A percentile compares a stretch with the other conserved stretches of the same genome.
phyloP scores from a whole-genome alignment of 1,284 basidiomycete species.

The Lentinula novae-zelandiae region DNA sequence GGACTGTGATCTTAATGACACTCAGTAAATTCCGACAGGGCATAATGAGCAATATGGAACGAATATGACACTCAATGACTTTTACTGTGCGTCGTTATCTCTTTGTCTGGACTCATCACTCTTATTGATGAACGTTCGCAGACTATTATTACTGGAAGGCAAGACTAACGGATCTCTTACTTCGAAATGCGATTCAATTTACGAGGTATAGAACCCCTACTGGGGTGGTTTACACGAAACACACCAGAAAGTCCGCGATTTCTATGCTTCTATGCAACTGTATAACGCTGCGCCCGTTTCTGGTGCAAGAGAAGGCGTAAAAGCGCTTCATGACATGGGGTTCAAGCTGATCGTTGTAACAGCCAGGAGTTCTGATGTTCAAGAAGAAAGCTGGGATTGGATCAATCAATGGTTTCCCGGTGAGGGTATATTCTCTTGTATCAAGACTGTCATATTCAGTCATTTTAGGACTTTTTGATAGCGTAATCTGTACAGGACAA shows the following conservation, averaged over 20 bases:
- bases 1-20: neutral
- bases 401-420: constrained; percentile 63
- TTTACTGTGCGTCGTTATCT: constrained; percentile 49
- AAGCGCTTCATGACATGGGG: constrained; percentile 57
- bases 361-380: constrained; percentile 56
- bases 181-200: constrained; percentile 1
- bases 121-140: constrained; percentile 16
- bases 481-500: constrained; percentile 73
- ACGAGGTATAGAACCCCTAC: constrained; percentile 46
- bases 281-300: constrained; percentile 52
- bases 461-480: constrained; percentile 52
- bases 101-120: neutral
- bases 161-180: neutral
- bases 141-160: constrained; percentile 72
- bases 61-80: constrained; percentile 43
- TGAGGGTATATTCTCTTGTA: constrained; percentile 18
- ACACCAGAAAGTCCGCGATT: constrained; percentile 55
- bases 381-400: constrained; percentile 67
- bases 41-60: constrained; percentile 68
- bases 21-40: constrained; percentile 37
- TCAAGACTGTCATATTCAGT: neutral
- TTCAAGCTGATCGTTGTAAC: constrained; percentile 74
- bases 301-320: constrained; percentile 62
- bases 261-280: constrained; percentile 53
- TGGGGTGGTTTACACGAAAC: constrained; percentile 71